Percentiles rank a stretch among this genome's conserved stretches.
Evolutionary conservation across 2,329 filamentous ascomycete genomes (phyloP).

Genomic region (Botrytis porri): DNA sequence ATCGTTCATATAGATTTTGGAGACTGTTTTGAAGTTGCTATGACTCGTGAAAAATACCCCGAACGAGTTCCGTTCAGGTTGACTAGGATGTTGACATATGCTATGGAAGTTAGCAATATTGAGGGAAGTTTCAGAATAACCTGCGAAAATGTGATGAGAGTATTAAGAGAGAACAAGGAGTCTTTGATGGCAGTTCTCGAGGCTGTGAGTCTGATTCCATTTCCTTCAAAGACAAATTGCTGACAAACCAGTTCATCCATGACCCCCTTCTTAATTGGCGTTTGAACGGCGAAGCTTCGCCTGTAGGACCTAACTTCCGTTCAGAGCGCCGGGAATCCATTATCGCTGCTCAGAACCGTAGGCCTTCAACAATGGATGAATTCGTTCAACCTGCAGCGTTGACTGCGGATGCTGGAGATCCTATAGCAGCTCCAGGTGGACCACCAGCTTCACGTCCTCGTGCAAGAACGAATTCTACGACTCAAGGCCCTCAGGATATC

Average conservation of each 20-base stretch:
- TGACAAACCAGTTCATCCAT: constrained; percentile 77
- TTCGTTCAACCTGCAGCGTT: constrained; percentile 59
- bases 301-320: constrained; percentile 63
- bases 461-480: constrained; percentile 59
- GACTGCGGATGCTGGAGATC: constrained; percentile 43
- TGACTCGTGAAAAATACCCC: constrained; percentile 99
- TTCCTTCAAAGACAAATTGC: constrained; percentile 3
- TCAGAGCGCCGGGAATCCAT: constrained; percentile 57
- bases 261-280: constrained; percentile 99
- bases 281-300: constrained; percentile 62
- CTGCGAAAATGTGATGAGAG: constrained; percentile 97
- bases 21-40: constrained; percentile 98
- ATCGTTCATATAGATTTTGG: constrained; percentile 99
- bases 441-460: constrained; percentile 50
- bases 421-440: constrained; percentile 40
- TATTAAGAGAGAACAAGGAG: constrained; percentile 95
- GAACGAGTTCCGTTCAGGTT: constrained; percentile 96
- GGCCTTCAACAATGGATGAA: constrained; percentile 67
- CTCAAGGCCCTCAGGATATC: constrained; percentile 38
- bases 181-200: constrained; percentile 97
- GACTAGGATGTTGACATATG: constrained; percentile 98
- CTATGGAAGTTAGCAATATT: constrained; percentile 99
- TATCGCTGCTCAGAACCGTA: constrained; percentile 48
- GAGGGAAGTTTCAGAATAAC: constrained; percentile 98
- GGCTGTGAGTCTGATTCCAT: constrained; percentile 65